Conservation (phyloP, 768 basidiomycete genomes). For the Lactarius hatsudake region DNA sequence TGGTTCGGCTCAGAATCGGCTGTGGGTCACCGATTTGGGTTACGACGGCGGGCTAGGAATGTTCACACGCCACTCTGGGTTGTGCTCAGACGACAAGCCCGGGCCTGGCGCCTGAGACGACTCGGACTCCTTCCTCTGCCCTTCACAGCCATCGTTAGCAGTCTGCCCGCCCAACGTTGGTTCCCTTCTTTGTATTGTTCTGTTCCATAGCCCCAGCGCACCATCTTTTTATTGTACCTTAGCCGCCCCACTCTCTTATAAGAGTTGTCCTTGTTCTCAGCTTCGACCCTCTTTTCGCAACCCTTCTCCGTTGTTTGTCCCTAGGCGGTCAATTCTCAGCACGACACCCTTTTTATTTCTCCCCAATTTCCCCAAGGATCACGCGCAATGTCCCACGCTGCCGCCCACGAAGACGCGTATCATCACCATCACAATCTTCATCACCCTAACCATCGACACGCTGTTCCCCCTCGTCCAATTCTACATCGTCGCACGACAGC, state of each 20-base stretch:
- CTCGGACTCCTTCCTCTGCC: not conserved
- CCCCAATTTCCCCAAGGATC: slow-evolving; percentile 7
- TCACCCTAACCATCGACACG: slow-evolving; percentile 25
- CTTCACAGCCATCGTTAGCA: not conserved
- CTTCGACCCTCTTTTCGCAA: slow-evolving; percentile 3
- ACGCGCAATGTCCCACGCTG: slow-evolving; percentile 22
- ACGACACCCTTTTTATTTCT: not conserved
- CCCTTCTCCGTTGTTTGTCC: not conserved
- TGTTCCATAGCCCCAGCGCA: slow-evolving; percentile 1
- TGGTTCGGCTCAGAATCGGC: not conserved
- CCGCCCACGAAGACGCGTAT: slow-evolving; percentile 5
- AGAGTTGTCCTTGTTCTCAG: slow-evolving; percentile 1
- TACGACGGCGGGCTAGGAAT: slow-evolving; percentile 9
- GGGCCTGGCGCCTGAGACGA: not conserved
- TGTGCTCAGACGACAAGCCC: slow-evolving; percentile 14
- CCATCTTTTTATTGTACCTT: not conserved
- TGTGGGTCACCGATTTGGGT: slow-evolving; percentile 13
- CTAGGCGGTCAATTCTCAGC: slow-evolving; percentile 2
- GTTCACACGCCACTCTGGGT: slow-evolving; percentile 20
- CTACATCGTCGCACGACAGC: slow-evolving; percentile 13
- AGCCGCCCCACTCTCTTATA: slow-evolving; percentile 17
- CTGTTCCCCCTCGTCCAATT: slow-evolving; percentile 21
- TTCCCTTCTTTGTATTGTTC: slow-evolving; percentile 18
- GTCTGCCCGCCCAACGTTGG: not conserved
- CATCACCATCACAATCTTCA: slow-evolving; percentile 8